Percentiles rank a stretch among this genome's conserved stretches.
phyloP scores from a whole-genome alignment of 2,329 filamentous ascomycete genomes.

The Bisporella sp. region DNA sequence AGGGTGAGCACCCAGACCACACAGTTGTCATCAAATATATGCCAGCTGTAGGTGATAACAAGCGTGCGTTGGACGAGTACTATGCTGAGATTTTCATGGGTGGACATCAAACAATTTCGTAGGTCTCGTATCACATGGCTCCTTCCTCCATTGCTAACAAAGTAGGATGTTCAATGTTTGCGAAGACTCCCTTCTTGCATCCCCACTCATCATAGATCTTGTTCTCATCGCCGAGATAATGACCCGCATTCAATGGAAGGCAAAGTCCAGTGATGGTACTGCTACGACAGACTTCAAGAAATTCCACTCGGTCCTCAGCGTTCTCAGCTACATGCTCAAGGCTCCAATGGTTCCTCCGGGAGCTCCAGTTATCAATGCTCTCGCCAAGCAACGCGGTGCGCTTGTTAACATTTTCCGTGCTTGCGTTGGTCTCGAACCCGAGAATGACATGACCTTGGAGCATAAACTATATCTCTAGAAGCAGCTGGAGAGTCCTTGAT shows the following conservation, averaged over 20 bases:
- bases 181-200: constrained; percentile 94
- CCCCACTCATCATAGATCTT: constrained; percentile 94
- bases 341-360: constrained; percentile 90
- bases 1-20: constrained; percentile 94
- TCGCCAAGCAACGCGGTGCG: constrained; percentile 91
- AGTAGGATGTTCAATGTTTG: constrained; percentile 92
- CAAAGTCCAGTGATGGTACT: constrained; percentile 43
- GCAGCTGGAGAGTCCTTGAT: not conserved
- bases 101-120: constrained; percentile 93
- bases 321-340: constrained; percentile 99
- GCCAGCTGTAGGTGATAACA: constrained; percentile 97
- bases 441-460: constrained; percentile 98
- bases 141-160: constrained; percentile 9
- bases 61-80: constrained; percentile 97
- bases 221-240: constrained; percentile 94
- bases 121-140: constrained; percentile 29
- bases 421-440: constrained; percentile 91
- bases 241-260: constrained; percentile 94
- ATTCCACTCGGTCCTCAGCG: constrained; percentile 95
- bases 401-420: constrained; percentile 98
- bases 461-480: constrained; percentile 69
- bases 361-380: constrained; percentile 89
- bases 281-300: constrained; percentile 68
- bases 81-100: constrained; percentile 99
- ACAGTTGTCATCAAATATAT: constrained; percentile 99